Base-by-base conservation (phyloP, 108 stramenopile genomes). In the Cyclotella choctawhatcheeana region DNA sequence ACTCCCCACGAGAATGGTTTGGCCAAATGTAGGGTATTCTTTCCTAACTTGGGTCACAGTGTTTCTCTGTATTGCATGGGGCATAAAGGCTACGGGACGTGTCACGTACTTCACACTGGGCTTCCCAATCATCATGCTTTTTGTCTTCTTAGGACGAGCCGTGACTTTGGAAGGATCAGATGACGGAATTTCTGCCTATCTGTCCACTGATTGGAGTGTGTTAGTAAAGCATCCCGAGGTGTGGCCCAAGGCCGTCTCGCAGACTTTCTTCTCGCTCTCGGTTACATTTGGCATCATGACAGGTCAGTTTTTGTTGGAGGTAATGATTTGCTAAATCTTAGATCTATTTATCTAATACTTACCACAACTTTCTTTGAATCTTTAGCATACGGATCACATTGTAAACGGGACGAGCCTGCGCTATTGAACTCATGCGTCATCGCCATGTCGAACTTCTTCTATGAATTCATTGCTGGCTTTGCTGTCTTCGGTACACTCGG, bases 401-500 rank as follows among this genome's bases (percentile, higher is more conserved):
- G 84, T 54, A 65, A 78, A n/a, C 32, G 69, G 2, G 74, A 68
- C 44, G 83, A 84, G 53, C 84, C 85, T 30, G 85, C 83, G n/a
- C 75, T 83, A 24, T 25, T 56, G 20, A 87, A 88, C 55, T 74
- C 87, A 5, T 51, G 54, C 31, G 79, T 88, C n/a, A 67, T 90
- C 44, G 83, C 81, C 16, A 0, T 81, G 0, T 50, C 73, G 20
- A 86, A 90, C 67, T 80, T 66, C 24, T 30, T 82, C 47, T 90
- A 86, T 56, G 71, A 69, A 29, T 83, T 90, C 59, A 70, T 90
- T 48, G 26, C 82, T 37, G 89, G 89, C 12, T 86, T 90, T 73
- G 89, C 86, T 10, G 87, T 90, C 22, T 90, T 90, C 69, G 82
- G 79, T 43, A 74, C 73, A n/a, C 55, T 87, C 8, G 89, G 87